These are phyloP conservation scores for Amphicarpaea edgeworthii DNA, from an alignment of 306 rosid genomes.

Conservation along the genomic window DNA sequence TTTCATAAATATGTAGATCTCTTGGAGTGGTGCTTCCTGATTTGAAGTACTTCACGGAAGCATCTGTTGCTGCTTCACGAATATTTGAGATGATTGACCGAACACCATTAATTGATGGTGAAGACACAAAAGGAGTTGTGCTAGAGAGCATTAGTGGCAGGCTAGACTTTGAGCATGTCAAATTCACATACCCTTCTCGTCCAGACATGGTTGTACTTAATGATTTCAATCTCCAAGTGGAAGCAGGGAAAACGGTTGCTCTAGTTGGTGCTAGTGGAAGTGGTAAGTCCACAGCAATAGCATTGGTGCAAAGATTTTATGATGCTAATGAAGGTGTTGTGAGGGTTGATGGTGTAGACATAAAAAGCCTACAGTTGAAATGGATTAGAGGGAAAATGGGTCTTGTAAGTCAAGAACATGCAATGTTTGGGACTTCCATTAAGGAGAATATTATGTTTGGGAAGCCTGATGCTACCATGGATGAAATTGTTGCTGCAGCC, in stretches of 20 bases:
- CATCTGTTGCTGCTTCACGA: conserved; percentile 75
- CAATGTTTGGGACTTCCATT: conserved; percentile 88
- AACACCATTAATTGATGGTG: conserved; percentile 73
- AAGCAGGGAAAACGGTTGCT: conserved; percentile 88
- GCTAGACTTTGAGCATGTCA: conserved; percentile 70
- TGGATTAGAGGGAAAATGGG: conserved; percentile 94
- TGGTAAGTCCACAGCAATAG: conserved; percentile 92
- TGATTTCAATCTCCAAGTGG: conserved; percentile 77
- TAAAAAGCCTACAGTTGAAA: conserved; percentile 68
- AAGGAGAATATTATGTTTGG: conserved; percentile 92
- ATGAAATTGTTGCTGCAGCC: conserved; percentile 83
- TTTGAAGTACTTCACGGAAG: conserved; percentile 90
- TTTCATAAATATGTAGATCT: conserved; percentile 84
- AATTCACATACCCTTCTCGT: conserved; percentile 86
- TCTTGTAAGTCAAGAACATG: conserved; percentile 97
- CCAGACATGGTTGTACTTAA: conserved; percentile 68
- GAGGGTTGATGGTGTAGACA: conserved; percentile 76
- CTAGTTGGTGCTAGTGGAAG: conserved; percentile 97
- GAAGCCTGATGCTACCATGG: conserved; percentile 83
- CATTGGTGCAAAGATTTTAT: conserved; percentile 83
- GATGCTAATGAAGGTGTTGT: conserved; percentile 78
- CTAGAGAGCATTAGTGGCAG: conserved; percentile 66
- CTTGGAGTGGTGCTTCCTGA: conserved; percentile 96
- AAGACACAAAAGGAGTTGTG: conserved; percentile 64
- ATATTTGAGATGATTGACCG: conserved; percentile 75